These are phyloP conservation scores for Diaporthe caulivora DNA, from an alignment of 2,329 filamentous ascomycete species.

Conservation along the genomic window DNA sequence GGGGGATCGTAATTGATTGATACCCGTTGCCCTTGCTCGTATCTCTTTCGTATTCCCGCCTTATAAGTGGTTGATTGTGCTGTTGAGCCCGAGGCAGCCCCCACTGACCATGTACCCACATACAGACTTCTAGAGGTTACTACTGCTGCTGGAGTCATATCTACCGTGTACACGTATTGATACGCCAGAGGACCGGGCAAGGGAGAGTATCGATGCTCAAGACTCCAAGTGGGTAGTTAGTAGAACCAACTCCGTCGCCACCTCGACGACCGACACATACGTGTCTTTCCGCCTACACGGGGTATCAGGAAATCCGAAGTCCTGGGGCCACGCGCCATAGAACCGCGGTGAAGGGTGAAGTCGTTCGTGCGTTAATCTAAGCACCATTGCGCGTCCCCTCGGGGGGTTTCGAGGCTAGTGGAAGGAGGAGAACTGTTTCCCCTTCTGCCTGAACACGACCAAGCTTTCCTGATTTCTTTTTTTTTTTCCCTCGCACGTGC, in stretches of 20 bases:
- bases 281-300: background rate
- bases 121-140: background rate
- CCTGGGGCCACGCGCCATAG: background rate
- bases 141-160: background rate
- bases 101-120: background rate
- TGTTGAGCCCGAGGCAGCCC: background rate
- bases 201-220: background rate
- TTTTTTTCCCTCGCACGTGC: background rate
- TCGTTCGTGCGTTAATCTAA: background rate
- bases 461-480: background rate
- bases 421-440: background rate
- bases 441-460: constrained; percentile 3
- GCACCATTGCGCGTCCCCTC: constrained; percentile 19
- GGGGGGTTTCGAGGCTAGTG: constrained; percentile 2
- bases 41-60: background rate
- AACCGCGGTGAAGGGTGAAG: background rate
- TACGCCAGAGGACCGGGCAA: background rate
- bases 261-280: background rate
- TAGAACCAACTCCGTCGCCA: constrained; percentile 8
- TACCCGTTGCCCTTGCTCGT: background rate
- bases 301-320: background rate
- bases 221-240: background rate
- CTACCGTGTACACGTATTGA: background rate
- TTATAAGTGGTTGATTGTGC: background rate
- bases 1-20: background rate